Percentiles rank a stretch among this genome's conserved stretches.
Conservation (phyloP, 495 filamentous ascomycete species). For the Chaetomium cochliodes region DNA sequence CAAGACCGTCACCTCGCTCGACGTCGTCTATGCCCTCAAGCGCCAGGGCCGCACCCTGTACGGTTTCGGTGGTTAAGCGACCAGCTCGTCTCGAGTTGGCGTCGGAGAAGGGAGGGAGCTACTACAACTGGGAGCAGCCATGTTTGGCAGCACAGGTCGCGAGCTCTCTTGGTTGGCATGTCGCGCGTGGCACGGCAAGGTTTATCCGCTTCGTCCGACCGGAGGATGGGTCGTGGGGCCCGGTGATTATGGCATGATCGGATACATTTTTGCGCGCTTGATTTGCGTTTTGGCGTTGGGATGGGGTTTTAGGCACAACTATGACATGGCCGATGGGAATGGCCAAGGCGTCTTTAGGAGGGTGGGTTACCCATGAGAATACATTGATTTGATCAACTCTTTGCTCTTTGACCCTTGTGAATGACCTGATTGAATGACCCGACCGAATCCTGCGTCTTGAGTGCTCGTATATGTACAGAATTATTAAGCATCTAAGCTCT, state of each 20-base stretch:
- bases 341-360: constrained; percentile 21
- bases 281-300: constrained; percentile 21
- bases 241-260: constrained; percentile 16
- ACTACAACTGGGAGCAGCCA: too few species aligned
- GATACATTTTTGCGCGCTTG: constrained; percentile 14
- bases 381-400: constrained; percentile 11
- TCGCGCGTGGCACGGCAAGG: too few species aligned
- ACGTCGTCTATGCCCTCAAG: constrained; percentile 95
- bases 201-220: too few species aligned
- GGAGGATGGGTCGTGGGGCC: background rate
- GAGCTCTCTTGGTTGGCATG: too few species aligned
- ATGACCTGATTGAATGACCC: too few species aligned
- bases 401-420: background rate
- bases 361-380: constrained; percentile 19
- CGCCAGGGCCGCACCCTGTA: constrained; percentile 94
- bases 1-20: constrained; percentile 94
- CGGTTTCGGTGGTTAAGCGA: constrained; percentile 92
- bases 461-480: too few species aligned
- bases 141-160: too few species aligned
- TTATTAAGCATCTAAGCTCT: too few species aligned
- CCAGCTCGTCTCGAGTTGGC: background rate
- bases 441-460: background rate
- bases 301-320: constrained; percentile 13
- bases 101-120: background rate
- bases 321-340: constrained; percentile 20